phyloP scores from a whole-genome alignment of 1,284 basidiomycete genomes.

The Apiotrichum gracile region DNA sequence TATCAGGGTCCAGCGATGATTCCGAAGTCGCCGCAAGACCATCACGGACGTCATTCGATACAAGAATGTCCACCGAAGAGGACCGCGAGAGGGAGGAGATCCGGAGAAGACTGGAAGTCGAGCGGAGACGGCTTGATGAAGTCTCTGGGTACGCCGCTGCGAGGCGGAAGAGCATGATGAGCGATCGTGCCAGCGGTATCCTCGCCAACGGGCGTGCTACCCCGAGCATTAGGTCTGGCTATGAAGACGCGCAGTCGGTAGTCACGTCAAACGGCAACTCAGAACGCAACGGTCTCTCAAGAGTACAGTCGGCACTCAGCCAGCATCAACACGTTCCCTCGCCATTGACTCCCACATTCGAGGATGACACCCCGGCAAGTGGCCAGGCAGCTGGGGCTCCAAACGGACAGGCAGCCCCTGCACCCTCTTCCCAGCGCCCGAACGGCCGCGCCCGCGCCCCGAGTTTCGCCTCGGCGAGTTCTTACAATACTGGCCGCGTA shows the following conservation, averaged over 20 bases:
- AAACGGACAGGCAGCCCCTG: no score
- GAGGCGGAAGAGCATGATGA: constrained; percentile 34
- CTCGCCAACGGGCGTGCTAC: constrained; percentile 22
- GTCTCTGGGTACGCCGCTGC: constrained; percentile 37
- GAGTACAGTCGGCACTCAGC: not conserved
- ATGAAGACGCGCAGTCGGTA: not conserved
- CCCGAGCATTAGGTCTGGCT: constrained; percentile 20
- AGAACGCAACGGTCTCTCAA: not conserved
- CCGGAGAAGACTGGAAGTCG: constrained; percentile 30
- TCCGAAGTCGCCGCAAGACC: not conserved
- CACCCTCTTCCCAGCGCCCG: no score
- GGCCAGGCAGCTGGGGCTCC: not conserved
- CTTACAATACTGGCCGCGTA: not conserved
- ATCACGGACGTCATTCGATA: not conserved
- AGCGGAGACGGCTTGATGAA: constrained; percentile 37
- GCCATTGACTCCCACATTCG: constrained; percentile 33
- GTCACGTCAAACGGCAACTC: not conserved
- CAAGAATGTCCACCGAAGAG: not conserved
- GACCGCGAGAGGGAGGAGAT: constrained; percentile 27
- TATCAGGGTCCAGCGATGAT: constrained; percentile 6
- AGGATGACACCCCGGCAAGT: not conserved
- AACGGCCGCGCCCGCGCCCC: not conserved
- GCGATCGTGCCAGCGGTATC: constrained; percentile 25
- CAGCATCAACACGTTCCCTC: constrained; percentile 26
- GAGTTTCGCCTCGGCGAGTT: not conserved